phyloP scores from a whole-genome alignment of 2,329 filamentous ascomycete genomes.

The Sporothrix mexicana region DNA sequence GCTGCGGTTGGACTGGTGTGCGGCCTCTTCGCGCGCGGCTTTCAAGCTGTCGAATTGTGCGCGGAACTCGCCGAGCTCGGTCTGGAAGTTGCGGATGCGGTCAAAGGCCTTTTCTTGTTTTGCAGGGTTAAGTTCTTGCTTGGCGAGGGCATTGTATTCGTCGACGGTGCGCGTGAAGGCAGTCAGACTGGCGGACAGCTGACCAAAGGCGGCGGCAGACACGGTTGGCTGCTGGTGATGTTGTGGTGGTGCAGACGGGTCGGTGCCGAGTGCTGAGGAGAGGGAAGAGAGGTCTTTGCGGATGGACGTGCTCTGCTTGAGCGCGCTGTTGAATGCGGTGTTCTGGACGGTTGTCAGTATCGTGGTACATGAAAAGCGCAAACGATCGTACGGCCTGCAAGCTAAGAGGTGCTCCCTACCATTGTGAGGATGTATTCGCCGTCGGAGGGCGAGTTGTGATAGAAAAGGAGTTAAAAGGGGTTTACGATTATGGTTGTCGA shows the following conservation, averaged over 20 bases:
- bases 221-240: constrained; percentile 57
- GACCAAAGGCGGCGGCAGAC: constrained; percentile 53
- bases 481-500: not conserved
- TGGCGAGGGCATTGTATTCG: constrained; percentile 84
- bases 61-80: constrained; percentile 81
- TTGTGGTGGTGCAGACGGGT: constrained; percentile 39
- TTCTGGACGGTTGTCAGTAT: constrained; percentile 58
- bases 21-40: constrained; percentile 74
- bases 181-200: constrained; percentile 70
- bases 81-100: constrained; percentile 82
- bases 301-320: constrained; percentile 82
- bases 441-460: not conserved
- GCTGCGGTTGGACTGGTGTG: constrained; percentile 68
- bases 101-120: constrained; percentile 92
- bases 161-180: constrained; percentile 89
- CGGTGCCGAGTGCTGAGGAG: constrained; percentile 42
- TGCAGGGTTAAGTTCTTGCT: constrained; percentile 84
- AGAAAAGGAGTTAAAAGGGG: not conserved
- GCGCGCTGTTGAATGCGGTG: constrained; percentile 82
- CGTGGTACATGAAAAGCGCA: not conserved
- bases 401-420: not conserved
- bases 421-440: not conserved
- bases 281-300: constrained; percentile 68
- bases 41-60: constrained; percentile 79
- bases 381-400: not conserved